Evolutionary conservation across 768 basidiomycete genomes (phyloP), one percentile per base, ranked within the genome.

Genomic region (Collybia sp.): DNA sequence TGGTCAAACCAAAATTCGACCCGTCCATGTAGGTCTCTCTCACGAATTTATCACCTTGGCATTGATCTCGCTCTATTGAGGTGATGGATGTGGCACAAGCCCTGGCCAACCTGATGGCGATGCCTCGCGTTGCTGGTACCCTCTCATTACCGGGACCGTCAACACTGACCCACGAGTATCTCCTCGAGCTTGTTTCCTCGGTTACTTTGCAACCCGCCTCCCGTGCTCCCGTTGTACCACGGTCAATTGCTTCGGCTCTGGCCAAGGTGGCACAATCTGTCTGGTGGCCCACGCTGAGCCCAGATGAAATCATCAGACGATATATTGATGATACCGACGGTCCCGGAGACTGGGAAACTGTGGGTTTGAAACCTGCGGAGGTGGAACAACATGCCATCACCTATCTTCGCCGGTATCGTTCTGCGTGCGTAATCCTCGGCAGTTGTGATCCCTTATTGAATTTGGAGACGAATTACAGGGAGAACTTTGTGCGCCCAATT

Each of bases 21-120:
- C 96, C 0, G 91, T 88, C 39, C 93, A 97, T 76, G 90, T 91
- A 71, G 66, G 82, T 70, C 40, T 46, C 40, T 46, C 50, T 48
- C 38, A 43, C 43, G 51, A 45, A 51, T 44, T 50, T 37, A 37
- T 39, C 39, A 44, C 46, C 17, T 46, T 39, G 42, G 39, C 50
- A 53, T 51, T 19, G 43, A 46, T 44, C 39, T 46, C 40, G 44
- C 44, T 52, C 43, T 49, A 47, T 47, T n/a, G 53, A 93, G 91
- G 90, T 96, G 17, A 65, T 94, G 58, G 94, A 99, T 59, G 90
- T 98, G 46, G 95, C 96, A 9, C 87, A 94, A 65, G 94, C 83
- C 5, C 76, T 98, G 45, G 74, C 77, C n/a, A 89, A 90, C 69
- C 67, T 91, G 50, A 77, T 88, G 66, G 58, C 71, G 13, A 72